Conservation (phyloP, 495 filamentous ascomycete genomes). For the Aspergillus haitiensis region DNA sequence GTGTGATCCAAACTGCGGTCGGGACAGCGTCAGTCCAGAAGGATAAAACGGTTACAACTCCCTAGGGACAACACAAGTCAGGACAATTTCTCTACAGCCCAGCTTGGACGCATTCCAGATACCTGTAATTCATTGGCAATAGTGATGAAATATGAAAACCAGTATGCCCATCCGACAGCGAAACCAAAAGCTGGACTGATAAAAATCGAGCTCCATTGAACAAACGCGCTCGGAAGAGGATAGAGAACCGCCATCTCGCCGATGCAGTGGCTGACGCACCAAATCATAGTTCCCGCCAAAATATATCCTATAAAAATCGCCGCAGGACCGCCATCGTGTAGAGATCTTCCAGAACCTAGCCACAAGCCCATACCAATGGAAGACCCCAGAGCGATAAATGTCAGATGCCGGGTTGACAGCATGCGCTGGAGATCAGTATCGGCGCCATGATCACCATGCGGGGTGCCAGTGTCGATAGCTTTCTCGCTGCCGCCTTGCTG, state of each 20-base stretch:
- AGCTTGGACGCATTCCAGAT: neutral
- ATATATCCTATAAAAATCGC: conserved; percentile 52
- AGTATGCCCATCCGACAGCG: conserved; percentile 55
- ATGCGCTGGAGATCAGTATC: conserved; percentile 31
- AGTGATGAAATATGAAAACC: conserved; percentile 44
- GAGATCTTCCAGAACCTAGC: conserved; percentile 29
- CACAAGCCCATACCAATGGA: conserved; percentile 36
- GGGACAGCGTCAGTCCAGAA: conserved; percentile 54
- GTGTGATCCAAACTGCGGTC: conserved; percentile 48
- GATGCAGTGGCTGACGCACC: conserved; percentile 41
- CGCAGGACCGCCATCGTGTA: conserved; percentile 29
- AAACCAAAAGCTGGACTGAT: conserved; percentile 50
- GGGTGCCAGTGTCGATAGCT: neutral
- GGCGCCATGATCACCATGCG: conserved; percentile 24
- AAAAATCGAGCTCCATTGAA: conserved; percentile 48
- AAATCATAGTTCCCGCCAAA: conserved; percentile 36
- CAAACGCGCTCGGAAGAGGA: conserved; percentile 57
- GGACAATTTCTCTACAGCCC: no score
- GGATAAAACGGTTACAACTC: conserved; percentile 57
- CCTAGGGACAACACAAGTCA: neutral
- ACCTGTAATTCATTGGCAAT: conserved; percentile 50
- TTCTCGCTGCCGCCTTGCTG: conserved; percentile 14
- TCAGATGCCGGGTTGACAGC: conserved; percentile 35
- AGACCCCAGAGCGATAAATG: conserved; percentile 36
- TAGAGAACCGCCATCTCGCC: conserved; percentile 51